Conservation (phyloP, 169 alveolate genomes). For the Eimeria falciformis region DNA sequence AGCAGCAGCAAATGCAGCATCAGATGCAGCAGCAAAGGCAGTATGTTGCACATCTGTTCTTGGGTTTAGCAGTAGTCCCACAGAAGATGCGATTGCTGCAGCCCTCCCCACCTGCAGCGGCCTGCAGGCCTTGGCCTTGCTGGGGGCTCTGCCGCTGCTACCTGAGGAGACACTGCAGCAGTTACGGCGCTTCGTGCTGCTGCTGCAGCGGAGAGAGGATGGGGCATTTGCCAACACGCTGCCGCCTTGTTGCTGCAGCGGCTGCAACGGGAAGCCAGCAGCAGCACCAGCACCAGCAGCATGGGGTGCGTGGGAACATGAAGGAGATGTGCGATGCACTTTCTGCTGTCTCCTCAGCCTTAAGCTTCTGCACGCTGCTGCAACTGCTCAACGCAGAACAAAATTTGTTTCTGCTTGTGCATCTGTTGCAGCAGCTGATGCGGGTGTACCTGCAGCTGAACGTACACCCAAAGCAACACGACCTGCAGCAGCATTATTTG, state of each 20-base stretch:
- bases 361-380: constrained; percentile 62
- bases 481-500: too few relatives aligned
- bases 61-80: constrained; percentile 45
- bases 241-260: constrained; percentile 4
- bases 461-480: too few relatives aligned
- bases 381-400: not conserved
- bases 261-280: not conserved
- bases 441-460: not conserved
- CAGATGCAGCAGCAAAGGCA: not conserved
- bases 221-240: constrained; percentile 64
- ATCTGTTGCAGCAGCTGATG: not conserved
- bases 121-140: constrained; percentile 57
- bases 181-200: constrained; percentile 60
- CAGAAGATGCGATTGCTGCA: constrained; percentile 11
- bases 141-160: constrained; percentile 39
- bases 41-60: not conserved
- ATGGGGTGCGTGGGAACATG: constrained; percentile 14
- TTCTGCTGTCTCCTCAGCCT: constrained; percentile 70
- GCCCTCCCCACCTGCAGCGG: constrained; percentile 67
- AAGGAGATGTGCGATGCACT: constrained; percentile 65
- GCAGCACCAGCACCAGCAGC: constrained; percentile 1
- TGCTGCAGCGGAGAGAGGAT: constrained; percentile 55
- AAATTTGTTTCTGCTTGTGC: not conserved
- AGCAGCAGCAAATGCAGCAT: not conserved
- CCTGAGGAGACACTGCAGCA: constrained; percentile 31